These are phyloP conservation scores for Globisporangium cystogenes DNA, from an alignment of 352 stramenopile genomes.

Conservation along the genomic window DNA sequence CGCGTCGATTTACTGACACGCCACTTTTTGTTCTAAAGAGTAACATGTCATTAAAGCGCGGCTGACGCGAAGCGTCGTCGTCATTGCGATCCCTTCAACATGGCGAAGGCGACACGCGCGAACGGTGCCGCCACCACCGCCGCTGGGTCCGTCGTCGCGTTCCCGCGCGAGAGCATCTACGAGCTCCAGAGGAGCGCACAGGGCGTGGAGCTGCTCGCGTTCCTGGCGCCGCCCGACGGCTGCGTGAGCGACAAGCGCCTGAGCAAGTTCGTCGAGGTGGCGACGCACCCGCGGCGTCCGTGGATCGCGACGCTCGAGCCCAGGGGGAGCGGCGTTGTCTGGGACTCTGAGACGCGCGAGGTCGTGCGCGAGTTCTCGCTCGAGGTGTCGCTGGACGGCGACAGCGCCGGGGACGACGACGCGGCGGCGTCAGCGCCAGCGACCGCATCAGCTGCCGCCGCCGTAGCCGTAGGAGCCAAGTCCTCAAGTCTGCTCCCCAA, in stretches of 20 bases:
- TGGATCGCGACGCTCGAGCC: conserved; percentile 67
- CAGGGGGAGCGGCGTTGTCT: conserved; percentile 54
- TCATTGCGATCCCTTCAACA: too few relatives aligned
- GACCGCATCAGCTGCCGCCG: conserved; percentile 14
- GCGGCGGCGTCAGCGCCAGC: neutral
- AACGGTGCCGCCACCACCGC: too few relatives aligned
- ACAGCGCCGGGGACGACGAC: conserved; percentile 19
- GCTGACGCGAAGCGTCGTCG: too few relatives aligned
- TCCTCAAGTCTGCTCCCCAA: conserved; percentile 24
- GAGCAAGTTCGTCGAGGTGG: conserved; percentile 54
- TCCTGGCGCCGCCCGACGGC: conserved; percentile 33
- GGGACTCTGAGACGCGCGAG: conserved; percentile 71
- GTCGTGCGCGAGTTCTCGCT: conserved; percentile 61
- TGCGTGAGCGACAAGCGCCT: conserved; percentile 62
- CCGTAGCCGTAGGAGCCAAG: conserved; percentile 12
- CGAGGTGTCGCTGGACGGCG: conserved; percentile 35
- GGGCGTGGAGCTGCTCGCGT: conserved; percentile 50
- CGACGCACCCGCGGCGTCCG: conserved; percentile 56
- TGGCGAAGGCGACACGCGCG: conserved; percentile 1
- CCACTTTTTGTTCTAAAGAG: too few relatives aligned
- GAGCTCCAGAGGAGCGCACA: conserved; percentile 44
- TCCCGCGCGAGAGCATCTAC: conserved; percentile 49
- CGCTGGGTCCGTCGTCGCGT: neutral
- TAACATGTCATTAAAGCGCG: too few relatives aligned
- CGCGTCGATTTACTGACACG: too few relatives aligned